Base-by-base conservation (phyloP, 495 filamentous ascomycete genomes). In the Aspergillus cavernicola region DNA sequence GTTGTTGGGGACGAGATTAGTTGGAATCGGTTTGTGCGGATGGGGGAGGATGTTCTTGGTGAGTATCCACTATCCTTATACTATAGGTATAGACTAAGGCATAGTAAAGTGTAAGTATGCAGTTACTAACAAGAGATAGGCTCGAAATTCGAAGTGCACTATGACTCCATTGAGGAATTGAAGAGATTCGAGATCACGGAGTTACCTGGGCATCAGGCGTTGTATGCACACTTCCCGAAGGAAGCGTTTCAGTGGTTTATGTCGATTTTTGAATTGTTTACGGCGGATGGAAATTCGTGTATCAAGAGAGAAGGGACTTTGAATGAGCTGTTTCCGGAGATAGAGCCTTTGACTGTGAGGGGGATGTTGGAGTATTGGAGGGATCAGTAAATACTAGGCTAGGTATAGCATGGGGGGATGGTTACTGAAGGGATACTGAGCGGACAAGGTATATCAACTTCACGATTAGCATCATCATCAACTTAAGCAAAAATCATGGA, bases 161-260 rank as follows among this genome's bases (percentile, higher is more conserved):
- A 77, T 42, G 75, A 79, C 55, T 20, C 23, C 18, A 8, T 70
- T 0, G 73, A 75, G 31, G 73, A 70, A 45, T 51, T 79, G 23
- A 58, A 62, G 46, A 47, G 12, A 11, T 71, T 67, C 22, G 52
- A 73, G 33, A 52, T 66, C 5, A 75, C 74, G 3, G 74, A 77
- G 51, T 57, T 79, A n/a, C 74, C 75, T 0, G 40, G 49, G 1
- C 69, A 78, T 7, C 43, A 37, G 0, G 23, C 61, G 0, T 15
- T 69, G 13, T 76, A 75, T 44, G 11, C 56, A 10, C 55, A 53
- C 37, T 45, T 73, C 40, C 73, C 74, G 9, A 74, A 71, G 60
- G 44, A 59, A 50, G 4, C 53, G 1, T 45, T 71, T 37, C 65
- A 65, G 52, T 63, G 42, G 29, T 53, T 73, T 13, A 35, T 57